These are phyloP conservation scores for Primulina eburnea DNA, from an alignment of 257 asterid species.

Conservation along the genomic window DNA sequence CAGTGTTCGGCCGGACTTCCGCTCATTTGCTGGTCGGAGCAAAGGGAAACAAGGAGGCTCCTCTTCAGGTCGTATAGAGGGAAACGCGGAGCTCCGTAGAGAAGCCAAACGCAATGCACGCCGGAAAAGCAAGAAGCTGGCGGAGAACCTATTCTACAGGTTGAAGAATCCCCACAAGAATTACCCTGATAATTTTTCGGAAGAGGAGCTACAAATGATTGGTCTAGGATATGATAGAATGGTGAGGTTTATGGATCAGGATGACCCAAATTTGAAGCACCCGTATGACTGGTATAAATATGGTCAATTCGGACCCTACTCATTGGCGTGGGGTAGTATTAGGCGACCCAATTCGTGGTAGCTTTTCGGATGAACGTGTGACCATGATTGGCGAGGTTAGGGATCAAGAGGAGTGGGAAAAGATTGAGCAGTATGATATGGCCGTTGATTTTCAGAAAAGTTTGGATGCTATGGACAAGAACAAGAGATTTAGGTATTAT, in stretches of 20 bases:
- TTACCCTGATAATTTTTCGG: slow-evolving; percentile 73
- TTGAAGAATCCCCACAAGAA: slow-evolving; percentile 80
- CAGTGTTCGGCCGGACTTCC: slow-evolving; percentile 42
- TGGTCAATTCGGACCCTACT: slow-evolving; percentile 92
- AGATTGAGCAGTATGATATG: slow-evolving; percentile 89
- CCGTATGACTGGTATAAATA: slow-evolving; percentile 95
- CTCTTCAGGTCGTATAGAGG: slow-evolving; percentile 72
- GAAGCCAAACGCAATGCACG: slow-evolving; percentile 73
- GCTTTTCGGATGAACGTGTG: slow-evolving; percentile 71
- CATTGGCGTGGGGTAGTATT: slow-evolving; percentile 96
- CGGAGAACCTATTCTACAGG: slow-evolving; percentile 77
- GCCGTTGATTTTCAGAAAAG: slow-evolving; percentile 59
- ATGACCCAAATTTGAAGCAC: slow-evolving; percentile 91
- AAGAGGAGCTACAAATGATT: slow-evolving; percentile 89
- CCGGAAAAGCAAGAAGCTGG: slow-evolving; percentile 53
- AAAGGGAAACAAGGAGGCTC: slow-evolving; percentile 60
- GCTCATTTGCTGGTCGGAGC: slow-evolving; percentile 79
- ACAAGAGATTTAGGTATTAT: slow-evolving; percentile 44
- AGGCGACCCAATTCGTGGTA: slow-evolving; percentile 86
- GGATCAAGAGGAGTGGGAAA: slow-evolving; percentile 93
- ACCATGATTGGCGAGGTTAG: slow-evolving; percentile 75
- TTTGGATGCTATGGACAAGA: slow-evolving; percentile 58
- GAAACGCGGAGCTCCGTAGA: slow-evolving; percentile 65
- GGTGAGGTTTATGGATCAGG: slow-evolving; percentile 88
- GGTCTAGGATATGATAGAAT: slow-evolving; percentile 90